phyloP scores from a whole-genome alignment of 1,284 basidiomycete genomes.

The Leccinum pachyderme region DNA sequence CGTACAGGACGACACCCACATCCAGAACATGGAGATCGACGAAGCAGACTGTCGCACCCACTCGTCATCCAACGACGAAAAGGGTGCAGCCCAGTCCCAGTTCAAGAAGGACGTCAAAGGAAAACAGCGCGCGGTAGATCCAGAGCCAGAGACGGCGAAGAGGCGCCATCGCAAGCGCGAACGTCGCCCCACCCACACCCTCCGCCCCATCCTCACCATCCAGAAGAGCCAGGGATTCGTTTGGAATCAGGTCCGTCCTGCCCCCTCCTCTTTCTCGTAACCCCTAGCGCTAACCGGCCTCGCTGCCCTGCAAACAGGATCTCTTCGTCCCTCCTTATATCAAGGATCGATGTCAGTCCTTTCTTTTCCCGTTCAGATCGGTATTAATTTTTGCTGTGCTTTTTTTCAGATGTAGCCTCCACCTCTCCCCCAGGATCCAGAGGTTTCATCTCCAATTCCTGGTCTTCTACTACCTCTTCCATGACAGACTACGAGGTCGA shows the following conservation, averaged over 20 bases:
- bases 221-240: conserved; percentile 84
- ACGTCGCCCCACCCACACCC: conserved; percentile 54
- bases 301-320: conserved; percentile 46
- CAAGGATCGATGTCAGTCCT: conserved; percentile 77
- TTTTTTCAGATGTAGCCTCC: conserved; percentile 68
- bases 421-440: conserved; percentile 71
- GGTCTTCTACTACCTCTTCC: conserved; percentile 63
- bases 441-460: conserved; percentile 65
- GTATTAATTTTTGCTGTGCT: not conserved
- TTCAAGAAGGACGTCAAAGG: conserved; percentile 66
- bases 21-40: conserved; percentile 63
- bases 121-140: conserved; percentile 71
- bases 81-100: conserved; percentile 37
- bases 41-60: conserved; percentile 29
- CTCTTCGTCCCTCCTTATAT: conserved; percentile 82
- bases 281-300: conserved; percentile 6
- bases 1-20: conserved; percentile 35
- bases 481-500: conserved; percentile 74
- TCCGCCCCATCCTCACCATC: conserved; percentile 79
- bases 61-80: conserved; percentile 21
- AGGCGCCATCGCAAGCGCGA: conserved; percentile 53
- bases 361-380: conserved; percentile 11
- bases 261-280: not conserved
- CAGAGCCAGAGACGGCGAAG: conserved; percentile 44
- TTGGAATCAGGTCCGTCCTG: conserved; percentile 71